These are phyloP conservation scores for Erythrophleum fordii DNA, from an alignment of 306 rosid species.

Conservation along the genomic window DNA sequence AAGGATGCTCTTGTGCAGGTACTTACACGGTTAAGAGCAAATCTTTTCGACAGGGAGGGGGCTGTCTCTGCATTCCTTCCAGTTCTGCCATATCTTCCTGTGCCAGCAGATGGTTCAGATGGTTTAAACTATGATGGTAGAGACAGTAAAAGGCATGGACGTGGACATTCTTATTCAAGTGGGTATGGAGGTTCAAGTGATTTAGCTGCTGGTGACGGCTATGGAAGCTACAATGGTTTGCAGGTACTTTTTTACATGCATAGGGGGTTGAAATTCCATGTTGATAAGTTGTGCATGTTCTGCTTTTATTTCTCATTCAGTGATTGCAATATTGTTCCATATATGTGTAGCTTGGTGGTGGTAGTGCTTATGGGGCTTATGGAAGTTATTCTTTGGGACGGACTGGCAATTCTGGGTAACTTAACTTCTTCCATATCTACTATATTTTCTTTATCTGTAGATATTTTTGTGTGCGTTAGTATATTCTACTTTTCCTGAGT, in stretches of 20 bases:
- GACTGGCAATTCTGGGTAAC: slow-evolving; percentile 76
- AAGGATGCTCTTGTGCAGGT: slow-evolving; percentile 96
- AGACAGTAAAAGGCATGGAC: slow-evolving; percentile 81
- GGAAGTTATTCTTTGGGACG: slow-evolving; percentile 83
- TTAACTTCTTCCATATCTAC: not conserved
- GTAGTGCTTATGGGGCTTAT: slow-evolving; percentile 83
- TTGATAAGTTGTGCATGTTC: slow-evolving; percentile 17
- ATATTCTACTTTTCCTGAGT: not conserved
- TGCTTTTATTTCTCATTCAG: slow-evolving; percentile 10
- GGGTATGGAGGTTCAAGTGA: slow-evolving; percentile 83
- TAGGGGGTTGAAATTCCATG: not conserved
- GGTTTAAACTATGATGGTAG: slow-evolving; percentile 76
- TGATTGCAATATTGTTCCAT: slow-evolving; percentile 34
- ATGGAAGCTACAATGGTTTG: slow-evolving; percentile 80
- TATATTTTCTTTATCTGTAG: not conserved
- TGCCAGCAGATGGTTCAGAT: slow-evolving; percentile 73
- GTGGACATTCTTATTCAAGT: slow-evolving; percentile 78
- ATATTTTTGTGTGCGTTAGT: not conserved
- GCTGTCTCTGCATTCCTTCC: slow-evolving; percentile 76
- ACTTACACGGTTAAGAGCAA: slow-evolving; percentile 79
- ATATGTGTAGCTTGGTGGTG: slow-evolving; percentile 67
- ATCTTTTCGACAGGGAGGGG: slow-evolving; percentile 91
- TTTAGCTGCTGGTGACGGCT: slow-evolving; percentile 64
- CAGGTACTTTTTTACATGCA: slow-evolving; percentile 61
- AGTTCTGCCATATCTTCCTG: slow-evolving; percentile 85